Conservation (phyloP, 305 asterid genomes). For the Euphrasia arctica region DNA sequence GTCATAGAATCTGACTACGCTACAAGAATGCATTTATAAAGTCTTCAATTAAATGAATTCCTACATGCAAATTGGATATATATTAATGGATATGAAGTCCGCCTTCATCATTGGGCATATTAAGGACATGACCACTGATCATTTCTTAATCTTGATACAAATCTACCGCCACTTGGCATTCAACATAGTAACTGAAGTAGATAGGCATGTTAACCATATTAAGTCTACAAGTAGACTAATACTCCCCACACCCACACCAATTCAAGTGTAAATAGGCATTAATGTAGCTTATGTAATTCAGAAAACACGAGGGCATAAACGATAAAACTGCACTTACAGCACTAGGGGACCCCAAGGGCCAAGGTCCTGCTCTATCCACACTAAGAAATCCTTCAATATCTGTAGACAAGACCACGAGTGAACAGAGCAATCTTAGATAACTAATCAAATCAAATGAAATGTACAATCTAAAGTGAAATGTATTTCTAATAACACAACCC, state of each 20-base stretch:
- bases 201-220: neutral
- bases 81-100: neutral
- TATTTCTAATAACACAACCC: neutral
- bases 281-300: neutral
- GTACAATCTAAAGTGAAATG: constrained; percentile 5
- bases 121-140: neutral
- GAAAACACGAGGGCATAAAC: constrained; percentile 1
- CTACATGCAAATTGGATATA: neutral
- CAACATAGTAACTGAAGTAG: neutral
- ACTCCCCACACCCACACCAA: neutral
- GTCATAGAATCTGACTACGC: neutral
- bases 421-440: constrained; percentile 15
- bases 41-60: neutral
- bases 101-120: too few species aligned
- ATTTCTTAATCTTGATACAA: neutral
- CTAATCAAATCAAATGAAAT: constrained; percentile 9
- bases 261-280: neutral
- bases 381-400: constrained; percentile 79
- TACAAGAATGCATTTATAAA: neutral
- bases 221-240: neutral
- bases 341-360: constrained; percentile 99
- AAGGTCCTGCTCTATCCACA: constrained; percentile 93
- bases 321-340: constrained; percentile 59
- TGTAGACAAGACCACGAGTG: constrained; percentile 27
- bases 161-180: neutral